These are phyloP conservation scores for Ascochyta koolunga DNA, from an alignment of 2,329 filamentous ascomycete species.

Conservation along the genomic window DNA sequence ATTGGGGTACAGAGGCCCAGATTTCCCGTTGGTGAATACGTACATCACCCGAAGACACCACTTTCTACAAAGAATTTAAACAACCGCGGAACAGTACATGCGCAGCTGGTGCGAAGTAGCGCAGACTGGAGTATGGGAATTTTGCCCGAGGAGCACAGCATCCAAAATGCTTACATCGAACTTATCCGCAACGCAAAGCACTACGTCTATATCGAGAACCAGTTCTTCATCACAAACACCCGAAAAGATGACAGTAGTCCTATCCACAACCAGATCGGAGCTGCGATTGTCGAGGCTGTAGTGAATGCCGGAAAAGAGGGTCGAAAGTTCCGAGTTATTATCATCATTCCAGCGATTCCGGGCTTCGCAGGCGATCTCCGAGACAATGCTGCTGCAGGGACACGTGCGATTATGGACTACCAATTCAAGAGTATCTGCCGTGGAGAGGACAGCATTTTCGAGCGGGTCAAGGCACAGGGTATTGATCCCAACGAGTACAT, in stretches of 20 bases:
- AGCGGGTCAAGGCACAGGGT: slow-evolving; percentile 73
- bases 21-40: slow-evolving; percentile 86
- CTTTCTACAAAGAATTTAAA: slow-evolving; percentile 67
- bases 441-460: slow-evolving; percentile 89
- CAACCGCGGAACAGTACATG: slow-evolving; percentile 73
- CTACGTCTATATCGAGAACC: slow-evolving; percentile 97
- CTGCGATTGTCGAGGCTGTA: slow-evolving; percentile 88
- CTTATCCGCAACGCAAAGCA: slow-evolving; percentile 87
- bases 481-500: slow-evolving; percentile 80
- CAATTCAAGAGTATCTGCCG: slow-evolving; percentile 96
- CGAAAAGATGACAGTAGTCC: slow-evolving; percentile 79
- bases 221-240: slow-evolving; percentile 90
- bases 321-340: slow-evolving; percentile 88
- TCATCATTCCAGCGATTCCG: slow-evolving; percentile 88
- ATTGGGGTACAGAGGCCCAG: slow-evolving; percentile 87
- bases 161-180: slow-evolving; percentile 85
- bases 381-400: slow-evolving; percentile 81
- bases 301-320: slow-evolving; percentile 80
- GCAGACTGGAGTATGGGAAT: slow-evolving; percentile 95
- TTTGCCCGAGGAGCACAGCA: slow-evolving; percentile 75
- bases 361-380: slow-evolving; percentile 93
- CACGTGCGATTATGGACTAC: slow-evolving; percentile 93
- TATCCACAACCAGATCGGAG: slow-evolving; percentile 85
- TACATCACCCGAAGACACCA: slow-evolving; percentile 77
- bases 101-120: slow-evolving; percentile 87